Evolutionary conservation across 306 rosid species (phyloP).

Genomic region (Potentilla sterilis): DNA sequence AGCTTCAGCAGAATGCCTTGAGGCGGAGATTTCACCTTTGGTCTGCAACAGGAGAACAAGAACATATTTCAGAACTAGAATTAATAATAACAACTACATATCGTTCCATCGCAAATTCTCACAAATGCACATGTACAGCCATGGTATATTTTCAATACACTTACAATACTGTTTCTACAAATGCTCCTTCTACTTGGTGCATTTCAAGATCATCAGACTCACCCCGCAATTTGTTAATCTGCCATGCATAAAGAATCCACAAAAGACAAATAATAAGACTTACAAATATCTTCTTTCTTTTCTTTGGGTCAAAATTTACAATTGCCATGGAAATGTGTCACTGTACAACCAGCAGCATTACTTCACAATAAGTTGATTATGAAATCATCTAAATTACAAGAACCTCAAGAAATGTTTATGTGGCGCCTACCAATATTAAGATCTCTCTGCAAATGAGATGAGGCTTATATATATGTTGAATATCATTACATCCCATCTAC

Average conservation of each 20-base stretch:
- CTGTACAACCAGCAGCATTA: background rate
- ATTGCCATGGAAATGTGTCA: background rate
- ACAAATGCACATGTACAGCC: slow-evolving; percentile 5
- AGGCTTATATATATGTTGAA: background rate
- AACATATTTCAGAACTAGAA: slow-evolving; percentile 21
- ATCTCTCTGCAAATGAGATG: slow-evolving; percentile 3
- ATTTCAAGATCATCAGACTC: slow-evolving; percentile 78
- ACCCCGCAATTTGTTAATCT: slow-evolving; percentile 72
- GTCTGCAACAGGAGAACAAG: slow-evolving; percentile 49
- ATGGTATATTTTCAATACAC: slow-evolving; percentile 26
- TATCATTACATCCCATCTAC: background rate
- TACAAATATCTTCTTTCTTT: background rate
- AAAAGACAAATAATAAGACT: slow-evolving; percentile 5
- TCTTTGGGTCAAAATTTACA: background rate
- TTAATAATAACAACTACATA: slow-evolving; percentile 9
- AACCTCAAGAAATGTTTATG: background rate
- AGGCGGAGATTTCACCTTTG: slow-evolving; percentile 86
- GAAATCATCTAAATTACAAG: slow-evolving; percentile 5
- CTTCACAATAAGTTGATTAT: background rate
- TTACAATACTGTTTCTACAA: slow-evolving; percentile 88
- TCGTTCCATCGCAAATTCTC: slow-evolving; percentile 12
- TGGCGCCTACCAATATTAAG: background rate
- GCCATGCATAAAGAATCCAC: slow-evolving; percentile 24
- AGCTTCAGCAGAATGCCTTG: slow-evolving; percentile 76
- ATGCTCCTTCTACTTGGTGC: slow-evolving; percentile 89